Conservation (phyloP, 192 early-diverging fungal genomes). For the Spizellomyces punctatus region DNA sequence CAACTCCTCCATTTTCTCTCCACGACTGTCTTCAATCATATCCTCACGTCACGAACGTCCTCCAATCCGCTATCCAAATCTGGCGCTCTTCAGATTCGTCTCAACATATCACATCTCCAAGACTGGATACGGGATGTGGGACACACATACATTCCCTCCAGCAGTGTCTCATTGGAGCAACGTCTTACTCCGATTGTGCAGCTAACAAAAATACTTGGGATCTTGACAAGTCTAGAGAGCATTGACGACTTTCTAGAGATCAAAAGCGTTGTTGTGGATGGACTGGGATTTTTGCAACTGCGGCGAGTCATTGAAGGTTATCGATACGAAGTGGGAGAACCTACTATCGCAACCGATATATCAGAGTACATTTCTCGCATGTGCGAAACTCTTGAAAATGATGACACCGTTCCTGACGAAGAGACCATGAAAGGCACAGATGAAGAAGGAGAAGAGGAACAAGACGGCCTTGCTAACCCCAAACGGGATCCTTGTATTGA, state of each 20-base stretch:
- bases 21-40: constrained; percentile 82
- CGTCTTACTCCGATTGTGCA: constrained; percentile 76
- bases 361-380: constrained; percentile 74
- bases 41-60: constrained; percentile 75
- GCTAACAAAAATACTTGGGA: constrained; percentile 80
- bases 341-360: constrained; percentile 69
- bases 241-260: constrained; percentile 77
- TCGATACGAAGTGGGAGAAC: constrained; percentile 87
- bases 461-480: constrained; percentile 18
- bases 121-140: constrained; percentile 80
- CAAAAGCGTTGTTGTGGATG: constrained; percentile 55
- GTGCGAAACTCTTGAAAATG: constrained; percentile 58
- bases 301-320: constrained; percentile 75
- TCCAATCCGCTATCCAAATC: constrained; percentile 61
- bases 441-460: constrained; percentile 10
- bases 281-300: constrained; percentile 61
- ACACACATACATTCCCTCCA: constrained; percentile 1
- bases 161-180: constrained; percentile 25
- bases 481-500: constrained; percentile 6
- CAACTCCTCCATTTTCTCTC: constrained; percentile 81
- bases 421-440: background rate
- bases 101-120: constrained; percentile 79
- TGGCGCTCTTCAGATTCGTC: constrained; percentile 75
- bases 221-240: constrained; percentile 72
- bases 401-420: background rate